These are phyloP conservation scores for Penicillium tannophilum DNA, from an alignment of 495 filamentous ascomycete species.

Conservation along the genomic window DNA sequence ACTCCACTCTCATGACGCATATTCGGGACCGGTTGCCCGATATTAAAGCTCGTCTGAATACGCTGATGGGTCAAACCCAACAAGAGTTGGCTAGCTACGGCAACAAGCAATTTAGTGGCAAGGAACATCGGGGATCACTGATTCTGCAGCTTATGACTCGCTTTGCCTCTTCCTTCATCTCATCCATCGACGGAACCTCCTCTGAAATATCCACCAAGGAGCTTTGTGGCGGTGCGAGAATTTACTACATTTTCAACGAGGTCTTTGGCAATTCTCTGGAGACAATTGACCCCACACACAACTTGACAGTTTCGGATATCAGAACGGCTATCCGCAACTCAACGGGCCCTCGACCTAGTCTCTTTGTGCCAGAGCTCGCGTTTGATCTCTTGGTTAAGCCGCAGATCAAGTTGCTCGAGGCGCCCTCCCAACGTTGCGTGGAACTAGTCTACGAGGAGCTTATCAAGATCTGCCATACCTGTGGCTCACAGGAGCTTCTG, in stretches of 20 bases:
- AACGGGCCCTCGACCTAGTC: conserved; percentile 89
- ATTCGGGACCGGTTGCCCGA: conserved; percentile 95
- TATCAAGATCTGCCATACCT: conserved; percentile 99
- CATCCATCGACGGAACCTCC: conserved; percentile 96
- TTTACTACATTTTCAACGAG: conserved; percentile 99
- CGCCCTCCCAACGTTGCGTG: conserved; percentile 95
- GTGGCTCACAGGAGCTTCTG: conserved; percentile 89
- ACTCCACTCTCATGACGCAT: conserved; percentile 91
- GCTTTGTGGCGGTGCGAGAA: conserved; percentile 91
- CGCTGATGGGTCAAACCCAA: conserved; percentile 98
- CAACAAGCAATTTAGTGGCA: conserved; percentile 96
- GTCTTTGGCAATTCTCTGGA: conserved; percentile 98
- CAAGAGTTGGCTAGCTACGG: conserved; percentile 98
- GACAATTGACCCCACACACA: conserved; percentile 91
- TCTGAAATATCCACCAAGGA: conserved; percentile 99
- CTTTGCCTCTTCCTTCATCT: conserved; percentile 97
- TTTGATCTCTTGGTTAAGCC: conserved; percentile 98
- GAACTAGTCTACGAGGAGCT: conserved; percentile 98
- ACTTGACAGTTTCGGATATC: conserved; percentile 95
- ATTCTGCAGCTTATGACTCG: conserved; percentile 98
- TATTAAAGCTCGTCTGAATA: conserved; percentile 97
- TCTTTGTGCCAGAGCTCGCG: conserved; percentile 96
- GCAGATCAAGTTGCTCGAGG: conserved; percentile 94
- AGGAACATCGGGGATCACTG: conserved; percentile 91
- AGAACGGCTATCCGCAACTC: conserved; percentile 98